phyloP scores from a whole-genome alignment of 352 stramenopile species.

The Thalassiosira mediterranea region DNA sequence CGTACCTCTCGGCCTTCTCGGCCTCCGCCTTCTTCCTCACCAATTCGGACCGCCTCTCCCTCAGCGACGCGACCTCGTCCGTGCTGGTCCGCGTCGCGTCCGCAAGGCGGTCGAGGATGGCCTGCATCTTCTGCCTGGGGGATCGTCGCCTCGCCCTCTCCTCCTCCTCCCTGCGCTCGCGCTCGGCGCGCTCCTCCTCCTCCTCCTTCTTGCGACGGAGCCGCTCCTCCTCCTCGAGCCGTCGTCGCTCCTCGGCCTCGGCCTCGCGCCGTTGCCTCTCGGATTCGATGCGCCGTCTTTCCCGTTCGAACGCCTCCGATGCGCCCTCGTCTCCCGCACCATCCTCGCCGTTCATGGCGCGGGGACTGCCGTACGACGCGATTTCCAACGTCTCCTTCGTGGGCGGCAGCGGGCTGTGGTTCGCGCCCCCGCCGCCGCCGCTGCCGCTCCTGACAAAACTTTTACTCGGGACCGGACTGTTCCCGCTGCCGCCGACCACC shows the following conservation, averaged over 20 bases:
- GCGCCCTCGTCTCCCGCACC: constrained; percentile 5
- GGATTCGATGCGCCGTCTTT: constrained; percentile 9
- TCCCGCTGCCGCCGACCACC: too few relatives aligned
- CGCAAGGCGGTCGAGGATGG: constrained; percentile 52
- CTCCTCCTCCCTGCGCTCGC: constrained; percentile 26
- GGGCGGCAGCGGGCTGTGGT: constrained; percentile 4
- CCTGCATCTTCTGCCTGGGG: constrained; percentile 46
- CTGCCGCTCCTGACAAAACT: constrained; percentile 13
- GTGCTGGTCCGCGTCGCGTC: constrained; percentile 47
- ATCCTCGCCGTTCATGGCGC: neutral
- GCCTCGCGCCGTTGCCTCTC: constrained; percentile 10
- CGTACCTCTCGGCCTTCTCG: constrained; percentile 61
- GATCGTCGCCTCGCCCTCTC: constrained; percentile 29
- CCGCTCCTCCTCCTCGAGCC: constrained; percentile 11
- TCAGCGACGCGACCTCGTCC: constrained; percentile 52
- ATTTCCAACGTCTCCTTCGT: too few relatives aligned
- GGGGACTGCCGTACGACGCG: neutral
- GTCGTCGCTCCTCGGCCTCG: neutral
- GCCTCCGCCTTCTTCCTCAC: constrained; percentile 57
- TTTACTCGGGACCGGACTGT: constrained; percentile 3
- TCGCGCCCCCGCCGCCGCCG: constrained; percentile 13
- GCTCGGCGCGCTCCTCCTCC: constrained; percentile 28
- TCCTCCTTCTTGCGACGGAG: constrained; percentile 7
- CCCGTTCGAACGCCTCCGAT: constrained; percentile 8
- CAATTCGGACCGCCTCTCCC: constrained; percentile 52